These are phyloP conservation scores for Aspergillus fijiensis DNA, from an alignment of 2,329 filamentous ascomycete genomes.

Conservation along the genomic window DNA sequence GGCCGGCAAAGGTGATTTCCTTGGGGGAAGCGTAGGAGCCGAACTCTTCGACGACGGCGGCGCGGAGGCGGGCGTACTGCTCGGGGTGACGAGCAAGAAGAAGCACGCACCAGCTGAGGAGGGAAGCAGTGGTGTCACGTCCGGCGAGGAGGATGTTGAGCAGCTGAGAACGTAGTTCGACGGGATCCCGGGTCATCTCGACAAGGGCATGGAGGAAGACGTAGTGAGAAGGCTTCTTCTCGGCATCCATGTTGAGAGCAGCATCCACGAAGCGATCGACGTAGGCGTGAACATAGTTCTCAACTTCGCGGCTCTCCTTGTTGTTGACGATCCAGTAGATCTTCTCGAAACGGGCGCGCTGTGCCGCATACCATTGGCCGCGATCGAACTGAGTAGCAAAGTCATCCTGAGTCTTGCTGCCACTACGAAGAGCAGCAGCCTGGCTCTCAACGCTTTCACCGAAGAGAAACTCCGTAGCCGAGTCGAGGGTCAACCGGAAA, in stretches of 20 bases:
- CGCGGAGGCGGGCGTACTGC: constrained; percentile 19
- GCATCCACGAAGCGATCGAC: constrained; percentile 25
- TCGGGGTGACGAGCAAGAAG: constrained; percentile 22
- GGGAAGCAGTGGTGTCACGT: constrained; percentile 53
- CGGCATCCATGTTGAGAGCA: constrained; percentile 24
- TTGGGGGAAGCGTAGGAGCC: constrained; percentile 16
- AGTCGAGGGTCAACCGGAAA: constrained; percentile 82
- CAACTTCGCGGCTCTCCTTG: constrained; percentile 17
- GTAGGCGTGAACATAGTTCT: constrained; percentile 19
- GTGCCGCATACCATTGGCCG: constrained; percentile 31
- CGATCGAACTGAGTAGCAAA: constrained; percentile 39
- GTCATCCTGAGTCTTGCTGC: constrained; percentile 41
- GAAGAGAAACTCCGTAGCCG: constrained; percentile 81
- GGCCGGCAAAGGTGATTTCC: constrained; percentile 42
- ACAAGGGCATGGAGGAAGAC: constrained; percentile 53
- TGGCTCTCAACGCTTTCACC: constrained; percentile 68
- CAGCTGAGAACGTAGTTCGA: constrained; percentile 50
- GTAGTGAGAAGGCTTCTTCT: constrained; percentile 40
- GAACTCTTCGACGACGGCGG: constrained; percentile 19
- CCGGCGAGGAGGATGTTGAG: constrained; percentile 55
- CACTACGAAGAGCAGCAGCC: constrained; percentile 31
- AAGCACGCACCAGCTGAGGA: constrained; percentile 42
- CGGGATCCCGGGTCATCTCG: constrained; percentile 47
- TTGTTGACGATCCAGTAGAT: constrained; percentile 24
- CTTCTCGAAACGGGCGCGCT: constrained; percentile 23